phyloP scores from a whole-genome alignment of 805 yeast genomes.

The Teunomyces kruisii region DNA sequence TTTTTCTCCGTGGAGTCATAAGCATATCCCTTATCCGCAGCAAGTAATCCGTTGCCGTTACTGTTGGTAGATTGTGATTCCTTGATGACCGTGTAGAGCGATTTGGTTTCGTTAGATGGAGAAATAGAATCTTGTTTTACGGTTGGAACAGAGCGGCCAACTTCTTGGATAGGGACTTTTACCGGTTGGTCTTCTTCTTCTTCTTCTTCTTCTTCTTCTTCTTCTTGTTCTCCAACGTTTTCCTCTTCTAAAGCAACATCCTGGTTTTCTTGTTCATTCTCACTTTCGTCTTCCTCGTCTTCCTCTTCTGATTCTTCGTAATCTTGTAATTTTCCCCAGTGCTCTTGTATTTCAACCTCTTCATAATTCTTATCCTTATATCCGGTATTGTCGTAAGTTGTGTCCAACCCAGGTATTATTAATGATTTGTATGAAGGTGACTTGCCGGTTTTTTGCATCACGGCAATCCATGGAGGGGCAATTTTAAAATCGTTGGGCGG shows the following conservation, averaged over 20 bases:
- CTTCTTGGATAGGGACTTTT: conserved; percentile 13
- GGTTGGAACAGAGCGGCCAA: conserved; percentile 6
- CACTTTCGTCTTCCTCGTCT: conserved; percentile 42
- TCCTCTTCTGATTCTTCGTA: conserved; percentile 47
- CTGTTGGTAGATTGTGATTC: conserved; percentile 14
- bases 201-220: conserved; percentile 54
- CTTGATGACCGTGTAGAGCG: conserved; percentile 22
- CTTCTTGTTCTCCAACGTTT: conserved; percentile 21
- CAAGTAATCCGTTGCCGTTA: conserved; percentile 10
- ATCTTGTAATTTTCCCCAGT: conserved; percentile 39
- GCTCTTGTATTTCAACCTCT: conserved; percentile 10
- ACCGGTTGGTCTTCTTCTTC: conserved; percentile 22
- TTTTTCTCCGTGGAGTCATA: conserved; percentile 1
- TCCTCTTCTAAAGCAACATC: conserved; percentile 58
- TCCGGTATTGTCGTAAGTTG: conserved; percentile 35
- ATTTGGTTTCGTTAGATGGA: conserved; percentile 4
- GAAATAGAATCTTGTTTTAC: background rate
- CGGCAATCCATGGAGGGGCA: conserved; percentile 78
- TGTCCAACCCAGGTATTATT: conserved; percentile 50
- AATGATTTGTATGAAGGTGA: conserved; percentile 81
- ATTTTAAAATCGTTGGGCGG: conserved; percentile 40
- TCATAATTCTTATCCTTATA: conserved; percentile 20
- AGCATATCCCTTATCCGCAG: conserved; percentile 14
- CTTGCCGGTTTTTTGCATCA: conserved; percentile 69
- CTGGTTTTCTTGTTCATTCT: conserved; percentile 28